These are phyloP conservation scores for Aspergillus biplanus DNA, from an alignment of 495 filamentous ascomycete genomes.

Conservation along the genomic window DNA sequence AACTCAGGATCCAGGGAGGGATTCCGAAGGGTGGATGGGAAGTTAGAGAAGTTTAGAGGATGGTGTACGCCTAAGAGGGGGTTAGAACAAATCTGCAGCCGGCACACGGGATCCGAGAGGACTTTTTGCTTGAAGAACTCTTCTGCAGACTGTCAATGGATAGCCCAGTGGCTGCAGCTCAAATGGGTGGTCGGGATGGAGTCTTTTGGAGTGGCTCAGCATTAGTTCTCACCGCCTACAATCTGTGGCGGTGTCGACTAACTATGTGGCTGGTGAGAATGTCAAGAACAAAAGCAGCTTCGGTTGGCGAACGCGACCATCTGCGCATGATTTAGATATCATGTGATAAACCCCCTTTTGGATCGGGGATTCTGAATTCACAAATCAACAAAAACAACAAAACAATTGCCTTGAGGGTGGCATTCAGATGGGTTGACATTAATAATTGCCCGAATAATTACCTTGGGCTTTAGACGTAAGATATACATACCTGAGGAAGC, in stretches of 20 bases:
- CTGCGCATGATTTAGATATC: neutral
- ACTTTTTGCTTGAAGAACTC: constrained; percentile 6
- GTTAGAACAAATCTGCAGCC: neutral
- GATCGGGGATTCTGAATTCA: neutral
- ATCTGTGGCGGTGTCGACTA: constrained; percentile 2
- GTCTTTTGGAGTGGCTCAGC: constrained; percentile 20
- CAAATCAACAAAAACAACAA: neutral
- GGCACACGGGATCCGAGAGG: constrained; percentile 7
- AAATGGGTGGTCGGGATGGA: constrained; percentile 13
- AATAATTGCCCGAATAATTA: no score
- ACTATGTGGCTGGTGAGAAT: neutral
- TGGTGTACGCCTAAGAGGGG: neutral
- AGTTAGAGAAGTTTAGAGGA: neutral
- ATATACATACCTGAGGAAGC: no score
- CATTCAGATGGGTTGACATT: no score
- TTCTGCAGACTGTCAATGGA: constrained; percentile 13
- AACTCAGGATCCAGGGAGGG: constrained; percentile 5
- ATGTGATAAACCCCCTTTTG: neutral
- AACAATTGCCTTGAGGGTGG: no score
- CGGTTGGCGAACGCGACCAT: neutral
- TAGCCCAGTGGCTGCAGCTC: constrained; percentile 1
- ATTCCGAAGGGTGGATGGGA: constrained; percentile 9
- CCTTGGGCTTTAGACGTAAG: no score
- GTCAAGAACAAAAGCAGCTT: neutral
- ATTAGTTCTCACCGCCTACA: constrained; percentile 14